Evolutionary conservation across 2,329 filamentous ascomycete species (phyloP).

Genomic region (Fusarium nanum): DNA sequence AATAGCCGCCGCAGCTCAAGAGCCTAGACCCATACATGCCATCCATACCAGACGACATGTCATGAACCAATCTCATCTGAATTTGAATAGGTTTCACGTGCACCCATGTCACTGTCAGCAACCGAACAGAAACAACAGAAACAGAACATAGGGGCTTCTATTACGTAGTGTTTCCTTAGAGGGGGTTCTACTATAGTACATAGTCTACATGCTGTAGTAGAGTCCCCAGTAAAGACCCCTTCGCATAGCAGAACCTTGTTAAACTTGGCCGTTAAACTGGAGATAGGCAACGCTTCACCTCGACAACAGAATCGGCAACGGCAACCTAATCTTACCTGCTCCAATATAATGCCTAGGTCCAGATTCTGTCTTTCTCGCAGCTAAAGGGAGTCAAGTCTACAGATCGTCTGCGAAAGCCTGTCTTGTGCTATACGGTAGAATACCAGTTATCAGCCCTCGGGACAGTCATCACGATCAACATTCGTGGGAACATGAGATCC

Average conservation of each 20-base stretch:
- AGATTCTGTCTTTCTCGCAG: background rate
- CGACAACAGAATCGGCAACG: slow-evolving; percentile 19
- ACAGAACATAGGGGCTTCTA: background rate
- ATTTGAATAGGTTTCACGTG: background rate
- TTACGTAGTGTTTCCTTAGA: background rate
- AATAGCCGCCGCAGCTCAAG: slow-evolving; percentile 25
- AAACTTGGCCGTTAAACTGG: slow-evolving; percentile 10
- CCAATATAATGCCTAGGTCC: slow-evolving; percentile 6
- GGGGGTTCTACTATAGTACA: background rate
- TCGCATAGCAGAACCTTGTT: slow-evolving; percentile 10
- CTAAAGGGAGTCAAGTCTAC: slow-evolving; percentile 14
- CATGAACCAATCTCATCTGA: slow-evolving; percentile 7
- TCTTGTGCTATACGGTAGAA: background rate
- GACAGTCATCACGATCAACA: slow-evolving; percentile 11
- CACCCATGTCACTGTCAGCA: background rate
- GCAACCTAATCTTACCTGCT: slow-evolving; percentile 33
- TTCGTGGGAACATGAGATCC: background rate
- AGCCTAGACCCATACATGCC: slow-evolving; percentile 15
- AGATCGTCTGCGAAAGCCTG: background rate
- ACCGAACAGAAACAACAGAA: background rate
- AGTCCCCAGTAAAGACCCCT: slow-evolving; percentile 9
- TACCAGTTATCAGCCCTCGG: slow-evolving; percentile 4
- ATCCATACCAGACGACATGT: slow-evolving; percentile 22
- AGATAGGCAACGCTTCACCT: slow-evolving; percentile 16
- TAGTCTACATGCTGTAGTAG: background rate